Percentiles rank a stretch among this genome's conserved stretches.
Conservation (phyloP, 2,329 filamentous ascomycete genomes). For the Talaromyces marneffei region DNA sequence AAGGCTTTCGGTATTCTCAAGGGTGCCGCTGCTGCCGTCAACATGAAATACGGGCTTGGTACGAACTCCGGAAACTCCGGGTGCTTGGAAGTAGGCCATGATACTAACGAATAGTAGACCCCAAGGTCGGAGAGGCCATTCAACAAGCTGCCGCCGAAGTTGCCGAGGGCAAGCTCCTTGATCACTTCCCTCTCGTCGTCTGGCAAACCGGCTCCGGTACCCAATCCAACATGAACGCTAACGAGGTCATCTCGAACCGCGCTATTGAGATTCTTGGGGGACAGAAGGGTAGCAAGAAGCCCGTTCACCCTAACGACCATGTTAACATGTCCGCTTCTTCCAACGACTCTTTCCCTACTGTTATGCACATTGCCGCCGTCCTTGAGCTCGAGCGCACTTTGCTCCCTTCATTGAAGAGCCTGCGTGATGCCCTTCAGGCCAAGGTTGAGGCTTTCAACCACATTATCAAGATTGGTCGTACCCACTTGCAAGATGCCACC, state of each 20-base stretch:
- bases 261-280: constrained; percentile 97
- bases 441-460: constrained; percentile 87
- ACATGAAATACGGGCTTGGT: constrained; percentile 86
- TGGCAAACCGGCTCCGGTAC: constrained; percentile 99
- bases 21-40: constrained; percentile 90
- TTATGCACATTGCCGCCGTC: constrained; percentile 98
- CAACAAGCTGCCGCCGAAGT: constrained; percentile 93
- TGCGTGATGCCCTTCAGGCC: constrained; percentile 75
- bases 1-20: constrained; percentile 95
- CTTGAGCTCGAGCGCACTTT: constrained; percentile 84
- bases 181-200: constrained; percentile 97
- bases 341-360: constrained; percentile 98
- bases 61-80: constrained; percentile 18
- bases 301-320: constrained; percentile 98
- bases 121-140: constrained; percentile 85
- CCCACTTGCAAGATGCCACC: constrained; percentile 94
- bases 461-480: constrained; percentile 98
- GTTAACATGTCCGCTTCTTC: constrained; percentile 99
- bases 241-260: constrained; percentile 99
- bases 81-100: constrained; percentile 6
- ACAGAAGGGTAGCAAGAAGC: constrained; percentile 92
- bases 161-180: constrained; percentile 83
- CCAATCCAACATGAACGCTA: constrained; percentile 99
- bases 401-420: constrained; percentile 72
- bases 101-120: constrained; percentile 53